phyloP scores from a whole-genome alignment of 306 rosid genomes.

The Rosa multiflora region DNA sequence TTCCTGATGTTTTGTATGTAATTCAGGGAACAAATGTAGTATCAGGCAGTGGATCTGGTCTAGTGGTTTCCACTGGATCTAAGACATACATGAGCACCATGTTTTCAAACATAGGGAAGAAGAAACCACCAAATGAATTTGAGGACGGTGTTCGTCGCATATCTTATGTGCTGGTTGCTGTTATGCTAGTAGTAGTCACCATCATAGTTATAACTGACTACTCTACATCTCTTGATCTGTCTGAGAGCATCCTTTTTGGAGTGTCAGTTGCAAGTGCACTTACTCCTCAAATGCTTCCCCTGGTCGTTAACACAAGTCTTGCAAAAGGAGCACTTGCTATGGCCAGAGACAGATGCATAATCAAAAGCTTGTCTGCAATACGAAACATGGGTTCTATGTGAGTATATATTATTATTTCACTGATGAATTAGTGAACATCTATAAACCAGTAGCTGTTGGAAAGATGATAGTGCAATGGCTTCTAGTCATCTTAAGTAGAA shows the following conservation, averaged over 20 bases:
- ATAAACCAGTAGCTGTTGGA: background rate
- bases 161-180: conserved; percentile 58
- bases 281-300: conserved; percentile 93
- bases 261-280: conserved; percentile 80
- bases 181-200: conserved; percentile 64
- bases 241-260: conserved; percentile 57
- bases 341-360: conserved; percentile 84
- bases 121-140: conserved; percentile 66
- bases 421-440: background rate
- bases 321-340: conserved; percentile 89
- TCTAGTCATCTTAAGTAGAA: background rate
- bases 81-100: conserved; percentile 84
- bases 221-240: conserved; percentile 44
- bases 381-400: conserved; percentile 87
- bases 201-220: conserved; percentile 50
- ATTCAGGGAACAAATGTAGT: conserved; percentile 85
- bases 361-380: conserved; percentile 64
- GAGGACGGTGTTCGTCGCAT: conserved; percentile 66
- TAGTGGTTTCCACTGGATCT: conserved; percentile 78
- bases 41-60: conserved; percentile 74
- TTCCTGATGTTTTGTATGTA: background rate
- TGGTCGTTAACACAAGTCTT: conserved; percentile 69
- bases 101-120: conserved; percentile 74
- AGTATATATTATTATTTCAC: conserved; percentile 4
- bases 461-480: background rate